These are phyloP conservation scores for Colletotrichum magnum DNA, from an alignment of 2,329 filamentous ascomycete species.

Conservation along the genomic window DNA sequence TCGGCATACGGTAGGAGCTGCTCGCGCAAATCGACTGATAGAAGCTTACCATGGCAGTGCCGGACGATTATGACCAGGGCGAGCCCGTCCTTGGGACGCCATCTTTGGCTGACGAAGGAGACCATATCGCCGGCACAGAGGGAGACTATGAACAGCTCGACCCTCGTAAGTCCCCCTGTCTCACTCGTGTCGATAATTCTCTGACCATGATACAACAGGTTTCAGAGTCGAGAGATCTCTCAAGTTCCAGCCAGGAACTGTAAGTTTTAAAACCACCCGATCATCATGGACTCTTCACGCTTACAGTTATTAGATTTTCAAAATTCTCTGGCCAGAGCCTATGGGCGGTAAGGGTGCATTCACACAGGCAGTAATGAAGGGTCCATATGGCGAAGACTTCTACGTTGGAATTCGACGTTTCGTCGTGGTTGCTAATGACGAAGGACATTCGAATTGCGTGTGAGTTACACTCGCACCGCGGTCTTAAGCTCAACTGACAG, in stretches of 20 bases:
- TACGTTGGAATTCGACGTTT: slow-evolving; percentile 68
- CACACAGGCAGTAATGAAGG: slow-evolving; percentile 50
- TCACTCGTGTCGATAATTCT: no score
- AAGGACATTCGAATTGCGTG: slow-evolving; percentile 70
- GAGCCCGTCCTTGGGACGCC: slow-evolving; percentile 46
- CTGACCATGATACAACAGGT: slow-evolving; percentile 47
- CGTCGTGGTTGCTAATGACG: slow-evolving; percentile 65
- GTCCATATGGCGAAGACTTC: slow-evolving; percentile 55
- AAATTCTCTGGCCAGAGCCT: slow-evolving; percentile 69
- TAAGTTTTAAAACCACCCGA: slow-evolving; percentile 42
- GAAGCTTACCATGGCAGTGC: slow-evolving; percentile 10
- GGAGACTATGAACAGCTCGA: slow-evolving; percentile 47
- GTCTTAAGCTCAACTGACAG: slow-evolving; percentile 15
- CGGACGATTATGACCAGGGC: slow-evolving; percentile 44
- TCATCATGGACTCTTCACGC: neutral
- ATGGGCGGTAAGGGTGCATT: slow-evolving; percentile 51
- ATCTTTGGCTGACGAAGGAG: slow-evolving; percentile 22
- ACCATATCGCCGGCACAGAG: slow-evolving; percentile 25
- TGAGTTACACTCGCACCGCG: slow-evolving; percentile 51
- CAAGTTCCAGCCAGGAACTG: slow-evolving; percentile 59
- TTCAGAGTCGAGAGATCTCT: slow-evolving; percentile 56
- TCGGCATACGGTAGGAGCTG: slow-evolving; percentile 34
- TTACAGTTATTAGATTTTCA: slow-evolving; percentile 62
- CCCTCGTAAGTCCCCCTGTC: slow-evolving; percentile 50
- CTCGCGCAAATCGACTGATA: neutral